Conservation (phyloP, 768 basidiomycete species). For the Antrodiella citrinella region DNA sequence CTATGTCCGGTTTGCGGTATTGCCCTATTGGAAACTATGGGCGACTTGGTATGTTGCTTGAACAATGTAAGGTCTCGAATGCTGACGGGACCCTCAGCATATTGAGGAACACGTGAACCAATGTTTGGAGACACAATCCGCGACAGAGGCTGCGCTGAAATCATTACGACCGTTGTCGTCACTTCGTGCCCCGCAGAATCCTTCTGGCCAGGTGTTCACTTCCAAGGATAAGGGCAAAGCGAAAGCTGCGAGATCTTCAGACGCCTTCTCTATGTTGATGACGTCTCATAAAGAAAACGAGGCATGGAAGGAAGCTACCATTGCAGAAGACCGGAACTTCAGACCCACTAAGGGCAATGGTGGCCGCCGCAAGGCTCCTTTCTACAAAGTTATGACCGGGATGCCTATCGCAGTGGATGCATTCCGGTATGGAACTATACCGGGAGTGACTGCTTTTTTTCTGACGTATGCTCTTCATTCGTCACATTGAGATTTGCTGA, state of each 20-base stretch:
- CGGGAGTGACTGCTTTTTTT: slow-evolving; percentile 85
- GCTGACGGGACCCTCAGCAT: slow-evolving; percentile 29
- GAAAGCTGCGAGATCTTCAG: slow-evolving; percentile 3
- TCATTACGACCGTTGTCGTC: background rate
- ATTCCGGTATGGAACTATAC: slow-evolving; percentile 89
- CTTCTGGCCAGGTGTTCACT: slow-evolving; percentile 9
- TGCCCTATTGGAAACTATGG: slow-evolving; percentile 18
- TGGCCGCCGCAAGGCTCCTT: slow-evolving; percentile 72
- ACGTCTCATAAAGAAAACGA: slow-evolving; percentile 73
- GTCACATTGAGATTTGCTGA: background rate
- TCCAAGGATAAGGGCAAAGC: slow-evolving; percentile 4
- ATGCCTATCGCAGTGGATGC: slow-evolving; percentile 99
- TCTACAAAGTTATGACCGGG: slow-evolving; percentile 92
- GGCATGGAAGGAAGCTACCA: slow-evolving; percentile 76
- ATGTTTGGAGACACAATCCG: slow-evolving; percentile 38
- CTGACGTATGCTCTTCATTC: slow-evolving; percentile 52
- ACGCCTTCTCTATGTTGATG: slow-evolving; percentile 81
- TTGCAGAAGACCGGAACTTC: slow-evolving; percentile 39
- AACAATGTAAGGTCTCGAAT: background rate
- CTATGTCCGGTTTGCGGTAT: slow-evolving; percentile 26
- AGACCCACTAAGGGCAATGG: slow-evolving; percentile 39
- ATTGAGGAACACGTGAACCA: slow-evolving; percentile 47
- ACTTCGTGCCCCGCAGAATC: slow-evolving; percentile 5
- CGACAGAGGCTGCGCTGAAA: slow-evolving; percentile 4
- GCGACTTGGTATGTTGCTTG: slow-evolving; percentile 18